These are phyloP conservation scores for Xylariaceae sp. DNA, from an alignment of 2,329 filamentous ascomycete genomes.

Conservation along the genomic window DNA sequence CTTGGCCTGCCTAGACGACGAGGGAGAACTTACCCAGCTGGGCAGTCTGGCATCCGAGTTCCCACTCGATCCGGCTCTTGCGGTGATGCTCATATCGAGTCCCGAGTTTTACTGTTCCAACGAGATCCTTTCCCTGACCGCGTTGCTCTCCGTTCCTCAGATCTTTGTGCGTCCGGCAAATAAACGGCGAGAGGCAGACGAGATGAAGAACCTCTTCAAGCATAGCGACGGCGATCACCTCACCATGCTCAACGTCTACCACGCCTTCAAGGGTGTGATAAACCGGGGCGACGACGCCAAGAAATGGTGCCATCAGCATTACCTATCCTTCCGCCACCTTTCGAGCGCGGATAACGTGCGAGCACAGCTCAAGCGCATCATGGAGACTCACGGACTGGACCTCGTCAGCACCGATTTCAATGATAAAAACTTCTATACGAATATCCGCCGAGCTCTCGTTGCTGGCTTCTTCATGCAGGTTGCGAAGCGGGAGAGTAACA, in stretches of 20 bases:
- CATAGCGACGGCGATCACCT: slow-evolving; percentile 93
- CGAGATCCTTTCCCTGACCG: slow-evolving; percentile 92
- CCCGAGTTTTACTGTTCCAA: slow-evolving; percentile 99
- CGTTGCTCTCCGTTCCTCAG: slow-evolving; percentile 88
- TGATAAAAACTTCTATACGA: slow-evolving; percentile 96
- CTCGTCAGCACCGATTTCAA: slow-evolving; percentile 85
- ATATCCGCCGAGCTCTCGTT: slow-evolving; percentile 87
- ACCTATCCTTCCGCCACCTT: slow-evolving; percentile 81
- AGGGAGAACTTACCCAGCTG: slow-evolving; percentile 83
- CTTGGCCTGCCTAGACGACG: slow-evolving; percentile 90
- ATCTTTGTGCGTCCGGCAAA: slow-evolving; percentile 84
- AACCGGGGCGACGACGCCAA: slow-evolving; percentile 64
- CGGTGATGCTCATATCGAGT: slow-evolving; percentile 96
- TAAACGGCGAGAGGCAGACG: slow-evolving; percentile 84
- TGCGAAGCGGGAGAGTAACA: slow-evolving; percentile 84
- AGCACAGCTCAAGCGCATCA: slow-evolving; percentile 85
- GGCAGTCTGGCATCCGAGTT: slow-evolving; percentile 90
- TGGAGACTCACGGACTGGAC: slow-evolving; percentile 86
- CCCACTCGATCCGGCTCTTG: slow-evolving; percentile 85
- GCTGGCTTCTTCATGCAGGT: slow-evolving; percentile 99
- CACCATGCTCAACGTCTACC: slow-evolving; percentile 94
- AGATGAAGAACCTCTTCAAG: slow-evolving; percentile 93
- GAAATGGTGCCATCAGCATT: slow-evolving; percentile 96
- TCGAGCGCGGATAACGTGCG: slow-evolving; percentile 93
- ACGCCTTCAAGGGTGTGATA: slow-evolving; percentile 81